Base-by-base conservation (phyloP, 257 asterid species). In the Plantago elongata region DNA sequence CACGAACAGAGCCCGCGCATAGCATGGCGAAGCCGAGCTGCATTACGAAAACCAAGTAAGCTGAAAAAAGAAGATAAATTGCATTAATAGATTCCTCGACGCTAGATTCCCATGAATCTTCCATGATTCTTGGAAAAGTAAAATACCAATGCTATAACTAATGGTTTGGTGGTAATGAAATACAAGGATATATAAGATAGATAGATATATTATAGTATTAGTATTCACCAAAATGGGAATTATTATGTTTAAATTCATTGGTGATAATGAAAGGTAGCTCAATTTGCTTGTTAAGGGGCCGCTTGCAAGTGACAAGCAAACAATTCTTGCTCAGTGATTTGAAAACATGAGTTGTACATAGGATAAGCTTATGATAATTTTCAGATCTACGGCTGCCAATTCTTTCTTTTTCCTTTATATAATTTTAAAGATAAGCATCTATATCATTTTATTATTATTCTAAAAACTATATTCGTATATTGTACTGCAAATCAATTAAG, bases 1-100 rank as follows among this genome's bases (percentile, higher is more conserved):
- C 86, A n/a, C 90, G 66, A 57, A 83, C 86, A 0, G 86, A 83
- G 68, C 90, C 90, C 10, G 90, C 90, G 50, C 90, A 83, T 0
- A 83, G 68, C 89, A 83, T 83, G 40, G 90, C 86, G 46, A 83
- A 80, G 8, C 90, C 90, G 4, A 83, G 75, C 54, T 83, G 86
- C 90, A 83, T 83, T 15, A 78, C 71, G 30, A 83, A 83, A 12
- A 83, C 86, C 16, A 80, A 30, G 54, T 83, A 83, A 44, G 90
- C 84, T 7, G 86, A 83, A 45, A 83, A 80, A 42, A 83, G 86
- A 45, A 83, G 84, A 51, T 83, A 83, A 62, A 77, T 68, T 45
- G 86, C 71, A 63, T 83, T 77, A 38, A 83, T 83, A 16, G 88
- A 83, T 13, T 78, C 73, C 9, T 79, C 73, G 11, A 85, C 94